Conservation (phyloP, 257 asterid species). For the Mitragyna speciosa region DNA sequence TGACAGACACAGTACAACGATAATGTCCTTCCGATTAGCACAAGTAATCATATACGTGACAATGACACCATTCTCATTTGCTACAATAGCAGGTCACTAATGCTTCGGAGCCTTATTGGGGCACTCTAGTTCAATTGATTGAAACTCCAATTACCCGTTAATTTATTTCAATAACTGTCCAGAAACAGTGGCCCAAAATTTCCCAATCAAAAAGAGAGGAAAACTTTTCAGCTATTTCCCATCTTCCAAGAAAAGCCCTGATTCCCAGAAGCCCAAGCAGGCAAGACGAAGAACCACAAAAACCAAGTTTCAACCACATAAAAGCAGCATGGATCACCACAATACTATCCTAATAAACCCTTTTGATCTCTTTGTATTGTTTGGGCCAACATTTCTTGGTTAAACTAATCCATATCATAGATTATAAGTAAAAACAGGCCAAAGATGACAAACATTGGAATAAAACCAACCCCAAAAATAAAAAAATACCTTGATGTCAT, state of each 20-base stretch:
- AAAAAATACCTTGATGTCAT: slow-evolving; percentile 45
- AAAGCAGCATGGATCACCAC: background rate
- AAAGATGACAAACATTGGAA: background rate
- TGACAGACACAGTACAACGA: background rate
- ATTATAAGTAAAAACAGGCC: background rate
- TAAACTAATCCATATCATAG: too few species aligned
- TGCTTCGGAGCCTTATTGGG: background rate
- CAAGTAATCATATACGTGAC: background rate
- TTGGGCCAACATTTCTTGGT: too few species aligned
- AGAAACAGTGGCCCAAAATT: background rate
- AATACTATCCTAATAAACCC: background rate
- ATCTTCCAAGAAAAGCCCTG: background rate
- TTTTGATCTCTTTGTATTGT: too few species aligned
- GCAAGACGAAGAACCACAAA: background rate
- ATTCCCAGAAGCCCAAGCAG: background rate
- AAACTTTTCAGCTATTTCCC: background rate
- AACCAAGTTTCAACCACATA: background rate
- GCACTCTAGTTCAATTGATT: background rate
- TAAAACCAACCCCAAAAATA: background rate
- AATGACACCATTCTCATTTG: background rate
- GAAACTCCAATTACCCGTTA: background rate
- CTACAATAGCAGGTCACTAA: background rate
- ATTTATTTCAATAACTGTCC: background rate
- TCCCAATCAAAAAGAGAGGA: background rate
- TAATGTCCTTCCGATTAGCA: background rate